Evolutionary conservation across 176 grass and related monocot genomes (phyloP), one percentile per base, ranked within the genome.

Genomic region (Aegilops speltoides): DNA sequence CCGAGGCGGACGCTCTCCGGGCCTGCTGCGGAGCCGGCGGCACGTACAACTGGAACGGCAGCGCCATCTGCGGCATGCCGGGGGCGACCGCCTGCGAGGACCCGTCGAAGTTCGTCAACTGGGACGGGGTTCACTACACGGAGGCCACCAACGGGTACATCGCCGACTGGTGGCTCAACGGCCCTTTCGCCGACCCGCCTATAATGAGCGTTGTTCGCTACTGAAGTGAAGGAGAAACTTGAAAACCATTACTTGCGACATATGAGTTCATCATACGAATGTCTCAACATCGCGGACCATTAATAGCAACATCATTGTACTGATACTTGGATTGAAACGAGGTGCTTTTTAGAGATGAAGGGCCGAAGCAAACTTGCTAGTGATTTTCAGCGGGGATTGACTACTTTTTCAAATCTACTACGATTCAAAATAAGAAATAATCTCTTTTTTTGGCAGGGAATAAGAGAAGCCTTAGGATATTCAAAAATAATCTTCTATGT

Each of bases 71-170:
- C n/a, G 66, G 34, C 56, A 84, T 84, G 87, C 40, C 75, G 0
- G 56, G 56, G 8, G 75, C 37, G 31, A 19, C 76, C 6, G 66
- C 66, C 0, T 89, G 81, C 40, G 0, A 6, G 7, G 3, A 73
- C 5, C 81, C 81, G 1, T 26, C 75, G 11, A 23, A 22, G 4
- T 79, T 45, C 22, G 66, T 89, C 16, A 52, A 1, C 38, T 89
- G 75, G 81, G 81, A 89, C 2, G 87, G 87, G 1, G 38, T 52
- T 46, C 87, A 89, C 81, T 84, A 72, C 54, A 88, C 87, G 9
- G 87, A 89, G 66, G 65, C 75, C 66, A 17, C 45, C 6, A 17
- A 89, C 75, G 65, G 56, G 10, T 38, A 38, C 75, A 38, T 89
- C 11, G 65, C 66, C 56, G 8, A 73, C 7, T 66, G 82, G 31